Percentiles rank a stretch among this genome's conserved stretches.
Conservation (phyloP, 192 early-diverging fungal species). For the Coemansia sp. region DNA sequence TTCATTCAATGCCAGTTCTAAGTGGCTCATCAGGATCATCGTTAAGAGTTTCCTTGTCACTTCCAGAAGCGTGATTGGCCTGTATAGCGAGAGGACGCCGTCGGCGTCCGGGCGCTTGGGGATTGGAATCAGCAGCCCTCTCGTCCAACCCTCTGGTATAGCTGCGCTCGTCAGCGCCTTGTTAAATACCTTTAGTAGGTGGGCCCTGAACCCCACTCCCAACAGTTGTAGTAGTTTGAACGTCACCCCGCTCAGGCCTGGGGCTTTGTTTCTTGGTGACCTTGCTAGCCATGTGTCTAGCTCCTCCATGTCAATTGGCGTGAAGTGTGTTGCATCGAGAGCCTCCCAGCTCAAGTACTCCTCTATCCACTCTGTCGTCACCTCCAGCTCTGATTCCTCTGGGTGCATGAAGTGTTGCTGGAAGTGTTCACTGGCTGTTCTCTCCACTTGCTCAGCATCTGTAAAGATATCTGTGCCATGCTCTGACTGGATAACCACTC, state of each 20-base stretch:
- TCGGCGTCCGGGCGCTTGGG: neutral
- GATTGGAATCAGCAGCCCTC: constrained; percentile 2
- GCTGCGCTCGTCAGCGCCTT: neutral
- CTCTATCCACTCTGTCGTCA: neutral
- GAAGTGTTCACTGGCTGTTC: neutral
- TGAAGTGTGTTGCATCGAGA: neutral
- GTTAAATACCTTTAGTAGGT: neutral
- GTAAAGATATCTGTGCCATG: neutral
- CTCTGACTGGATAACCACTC: neutral
- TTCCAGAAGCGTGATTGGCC: constrained; percentile 8
- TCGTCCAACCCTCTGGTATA: neutral
- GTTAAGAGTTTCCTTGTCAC: constrained; percentile 5
- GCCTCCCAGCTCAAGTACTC: neutral
- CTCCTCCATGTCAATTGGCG: neutral
- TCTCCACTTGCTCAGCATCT: neutral
- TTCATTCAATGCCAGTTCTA: neutral
- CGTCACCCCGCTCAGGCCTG: neutral
- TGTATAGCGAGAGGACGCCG: neutral
- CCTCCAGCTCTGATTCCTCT: neutral
- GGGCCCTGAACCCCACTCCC: neutral
- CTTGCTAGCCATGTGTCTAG: neutral
- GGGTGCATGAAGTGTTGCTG: neutral
- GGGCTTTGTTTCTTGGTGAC: neutral
- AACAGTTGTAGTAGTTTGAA: neutral
- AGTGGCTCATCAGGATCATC: neutral